phyloP scores from a whole-genome alignment of 192 early-diverging fungal species.

The Coemansia sp. region DNA sequence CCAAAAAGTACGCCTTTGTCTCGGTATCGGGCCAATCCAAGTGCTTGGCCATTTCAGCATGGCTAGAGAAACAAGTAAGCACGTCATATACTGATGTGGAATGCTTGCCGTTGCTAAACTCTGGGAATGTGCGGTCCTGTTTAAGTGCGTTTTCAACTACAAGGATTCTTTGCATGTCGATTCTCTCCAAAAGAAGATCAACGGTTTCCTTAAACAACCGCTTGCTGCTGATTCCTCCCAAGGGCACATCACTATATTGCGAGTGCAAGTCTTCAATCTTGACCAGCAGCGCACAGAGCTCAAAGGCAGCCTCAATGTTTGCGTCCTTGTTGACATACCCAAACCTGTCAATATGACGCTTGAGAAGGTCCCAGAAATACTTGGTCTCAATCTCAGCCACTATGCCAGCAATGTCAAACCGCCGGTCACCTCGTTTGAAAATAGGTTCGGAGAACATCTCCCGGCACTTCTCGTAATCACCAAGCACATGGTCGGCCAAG shows the following conservation, averaged over 20 bases:
- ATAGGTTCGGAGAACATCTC: slow-evolving; percentile 34
- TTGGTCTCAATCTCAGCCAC: slow-evolving; percentile 39
- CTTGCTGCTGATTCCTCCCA: slow-evolving; percentile 29
- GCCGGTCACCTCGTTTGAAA: slow-evolving; percentile 43
- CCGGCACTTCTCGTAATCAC: slow-evolving; percentile 34
- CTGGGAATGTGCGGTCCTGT: slow-evolving; percentile 33
- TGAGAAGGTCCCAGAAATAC: slow-evolving; percentile 34
- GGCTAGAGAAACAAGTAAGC: slow-evolving; percentile 45
- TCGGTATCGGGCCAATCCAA: slow-evolving; percentile 51
- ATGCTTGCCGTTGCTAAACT: slow-evolving; percentile 40
- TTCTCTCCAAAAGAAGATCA: slow-evolving; percentile 29
- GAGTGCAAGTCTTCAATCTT: slow-evolving; percentile 30
- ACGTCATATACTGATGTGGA: slow-evolving; percentile 53
- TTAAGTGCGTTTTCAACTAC: slow-evolving; percentile 46
- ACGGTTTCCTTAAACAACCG: slow-evolving; percentile 37
- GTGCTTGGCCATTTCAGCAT: slow-evolving; percentile 26
- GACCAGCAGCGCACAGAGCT: slow-evolving; percentile 32
- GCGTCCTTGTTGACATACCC: slow-evolving; percentile 28
- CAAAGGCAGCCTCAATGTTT: slow-evolving; percentile 33
- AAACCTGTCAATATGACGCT: slow-evolving; percentile 30
- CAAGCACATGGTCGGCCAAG: slow-evolving; percentile 28
- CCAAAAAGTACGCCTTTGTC: slow-evolving; percentile 37
- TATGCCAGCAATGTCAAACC: slow-evolving; percentile 48
- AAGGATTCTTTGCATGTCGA: slow-evolving; percentile 31
- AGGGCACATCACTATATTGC: slow-evolving; percentile 6